Evolutionary conservation across 2,329 filamentous ascomycete genomes (phyloP).

Genomic region (Botrytis tulipae): DNA sequence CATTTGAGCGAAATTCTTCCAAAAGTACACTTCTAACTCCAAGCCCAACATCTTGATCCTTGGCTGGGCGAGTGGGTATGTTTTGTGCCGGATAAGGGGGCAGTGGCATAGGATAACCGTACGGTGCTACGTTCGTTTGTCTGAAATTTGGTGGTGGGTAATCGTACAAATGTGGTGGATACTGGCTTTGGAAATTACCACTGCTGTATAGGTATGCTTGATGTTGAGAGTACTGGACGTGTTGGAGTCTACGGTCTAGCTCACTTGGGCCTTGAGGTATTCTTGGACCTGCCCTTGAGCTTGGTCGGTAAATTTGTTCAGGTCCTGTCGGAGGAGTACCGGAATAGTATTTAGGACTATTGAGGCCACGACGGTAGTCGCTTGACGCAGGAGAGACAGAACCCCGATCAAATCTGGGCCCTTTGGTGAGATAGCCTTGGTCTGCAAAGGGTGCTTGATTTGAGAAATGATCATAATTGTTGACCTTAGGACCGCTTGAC

Average conservation of each 20-base stretch:
- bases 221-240: constrained; percentile 31
- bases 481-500: constrained; percentile 29
- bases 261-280: constrained; percentile 33
- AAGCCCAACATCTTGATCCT: constrained; percentile 42
- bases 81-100: constrained; percentile 31
- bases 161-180: constrained; percentile 42
- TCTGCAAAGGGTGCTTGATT: constrained; percentile 35
- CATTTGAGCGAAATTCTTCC: constrained; percentile 75
- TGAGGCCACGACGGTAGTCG: constrained; percentile 37
- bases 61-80: constrained; percentile 36
- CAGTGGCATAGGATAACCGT: constrained; percentile 40
- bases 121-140: constrained; percentile 38
- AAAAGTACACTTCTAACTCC: constrained; percentile 69
- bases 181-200: constrained; percentile 42
- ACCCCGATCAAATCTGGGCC: constrained; percentile 33
- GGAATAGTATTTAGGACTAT: constrained; percentile 37
- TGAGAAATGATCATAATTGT: constrained; percentile 32
- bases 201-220: constrained; percentile 40
- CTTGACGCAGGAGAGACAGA: constrained; percentile 37
- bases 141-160: constrained; percentile 41
- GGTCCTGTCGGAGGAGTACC: constrained; percentile 33
- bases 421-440: constrained; percentile 35
- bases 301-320: constrained; percentile 35
- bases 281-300: constrained; percentile 33
- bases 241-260: constrained; percentile 35